Evolutionary conservation across 2,329 filamentous ascomycete species (phyloP).

Genomic region (Elsinoe necatrix): DNA sequence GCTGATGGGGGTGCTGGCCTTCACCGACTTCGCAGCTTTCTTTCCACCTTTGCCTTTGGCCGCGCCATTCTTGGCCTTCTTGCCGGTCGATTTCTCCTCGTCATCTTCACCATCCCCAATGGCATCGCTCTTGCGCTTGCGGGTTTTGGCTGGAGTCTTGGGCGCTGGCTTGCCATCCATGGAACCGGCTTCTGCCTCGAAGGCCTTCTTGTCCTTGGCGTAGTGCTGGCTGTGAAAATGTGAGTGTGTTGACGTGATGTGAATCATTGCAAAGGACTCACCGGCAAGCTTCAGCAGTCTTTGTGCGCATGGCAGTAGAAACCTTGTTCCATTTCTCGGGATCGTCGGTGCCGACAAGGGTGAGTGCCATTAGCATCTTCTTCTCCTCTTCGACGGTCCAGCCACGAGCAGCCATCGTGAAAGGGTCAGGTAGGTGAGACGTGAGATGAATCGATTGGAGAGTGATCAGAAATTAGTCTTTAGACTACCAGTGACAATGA

Average conservation of each 20-base stretch:
- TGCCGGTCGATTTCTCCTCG: slow-evolving; percentile 8
- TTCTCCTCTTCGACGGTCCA: too few relatives aligned
- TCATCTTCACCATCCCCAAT: slow-evolving; percentile 15
- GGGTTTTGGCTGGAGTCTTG: slow-evolving; percentile 6
- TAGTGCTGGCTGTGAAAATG: not conserved
- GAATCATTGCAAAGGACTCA: not conserved
- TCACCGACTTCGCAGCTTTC: slow-evolving; percentile 3
- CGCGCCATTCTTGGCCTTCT: not conserved
- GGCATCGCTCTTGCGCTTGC: slow-evolving; percentile 20
- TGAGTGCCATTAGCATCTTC: too few relatives aligned
- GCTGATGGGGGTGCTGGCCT: not conserved
- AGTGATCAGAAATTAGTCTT: too few relatives aligned
- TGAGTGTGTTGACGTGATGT: not conserved
- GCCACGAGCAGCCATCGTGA: too few relatives aligned
- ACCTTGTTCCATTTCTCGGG: too few relatives aligned
- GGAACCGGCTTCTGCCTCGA: not conserved
- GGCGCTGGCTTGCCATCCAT: not conserved
- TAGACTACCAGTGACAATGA: too few relatives aligned
- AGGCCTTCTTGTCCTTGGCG: not conserved
- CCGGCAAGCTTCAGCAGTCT: not conserved
- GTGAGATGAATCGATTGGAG: too few relatives aligned
- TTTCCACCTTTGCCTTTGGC: not conserved
- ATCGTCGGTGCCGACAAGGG: too few relatives aligned
- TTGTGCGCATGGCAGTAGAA: too few relatives aligned
- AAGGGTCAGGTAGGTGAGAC: too few relatives aligned